A percentile compares a stretch with the other conserved stretches of the same genome.
Conservation (phyloP, 805 yeast genomes). For the Candida ficus region DNA sequence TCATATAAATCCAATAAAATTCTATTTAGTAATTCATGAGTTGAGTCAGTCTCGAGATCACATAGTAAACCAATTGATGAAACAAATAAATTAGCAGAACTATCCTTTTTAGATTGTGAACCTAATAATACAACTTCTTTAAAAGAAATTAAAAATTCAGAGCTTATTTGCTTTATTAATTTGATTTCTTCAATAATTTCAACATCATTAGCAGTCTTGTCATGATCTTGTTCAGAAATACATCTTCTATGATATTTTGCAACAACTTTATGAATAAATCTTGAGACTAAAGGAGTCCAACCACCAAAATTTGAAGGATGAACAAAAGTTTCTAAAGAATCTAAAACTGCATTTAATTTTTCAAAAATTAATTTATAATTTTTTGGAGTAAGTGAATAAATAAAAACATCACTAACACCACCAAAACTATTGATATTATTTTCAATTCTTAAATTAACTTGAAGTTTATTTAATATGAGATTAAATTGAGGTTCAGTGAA, state of each 20-base stretch:
- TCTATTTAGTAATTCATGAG: slow-evolving; percentile 41
- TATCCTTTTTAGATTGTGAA: slow-evolving; percentile 66
- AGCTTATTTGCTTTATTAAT: slow-evolving; percentile 31
- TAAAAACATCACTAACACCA: slow-evolving; percentile 46
- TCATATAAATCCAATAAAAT: slow-evolving; percentile 72
- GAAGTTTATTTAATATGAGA: slow-evolving; percentile 51
- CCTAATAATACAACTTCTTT: slow-evolving; percentile 55
- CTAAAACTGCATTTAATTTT: slow-evolving; percentile 49
- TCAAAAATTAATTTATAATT: slow-evolving; percentile 41
- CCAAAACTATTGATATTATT: slow-evolving; percentile 29
- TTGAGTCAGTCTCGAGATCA: slow-evolving; percentile 48
- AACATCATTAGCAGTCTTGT: no score
- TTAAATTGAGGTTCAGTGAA: slow-evolving; percentile 59
- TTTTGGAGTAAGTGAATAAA: slow-evolving; percentile 58
- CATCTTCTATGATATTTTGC: slow-evolving; percentile 55
- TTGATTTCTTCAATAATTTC: slow-evolving; percentile 3
- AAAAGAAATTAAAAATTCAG: slow-evolving; percentile 36
- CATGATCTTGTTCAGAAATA: slow-evolving; percentile 39
- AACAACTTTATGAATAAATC: slow-evolving; percentile 55
- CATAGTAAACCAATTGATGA: slow-evolving; percentile 51
- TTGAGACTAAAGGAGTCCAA: slow-evolving; percentile 75
- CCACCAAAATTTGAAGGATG: slow-evolving; percentile 92
- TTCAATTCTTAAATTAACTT: slow-evolving; percentile 33
- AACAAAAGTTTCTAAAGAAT: slow-evolving; percentile 70
- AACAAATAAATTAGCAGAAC: slow-evolving; percentile 52